These are phyloP conservation scores for Orbilia blumenaviensis DNA, from an alignment of 2,329 filamentous ascomycete species.

Conservation along the genomic window DNA sequence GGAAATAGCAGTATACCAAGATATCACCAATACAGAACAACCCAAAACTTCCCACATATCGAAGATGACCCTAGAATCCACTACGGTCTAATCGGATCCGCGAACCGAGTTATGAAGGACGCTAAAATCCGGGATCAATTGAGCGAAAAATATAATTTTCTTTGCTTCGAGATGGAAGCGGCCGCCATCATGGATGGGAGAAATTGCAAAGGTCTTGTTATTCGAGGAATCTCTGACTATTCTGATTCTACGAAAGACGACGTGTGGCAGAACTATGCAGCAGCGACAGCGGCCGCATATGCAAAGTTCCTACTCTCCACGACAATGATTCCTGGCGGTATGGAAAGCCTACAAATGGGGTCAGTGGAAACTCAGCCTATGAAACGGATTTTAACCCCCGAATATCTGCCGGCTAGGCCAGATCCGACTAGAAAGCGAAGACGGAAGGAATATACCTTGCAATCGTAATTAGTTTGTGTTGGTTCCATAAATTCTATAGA, in stretches of 20 bases:
- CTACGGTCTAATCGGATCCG: conserved; percentile 10
- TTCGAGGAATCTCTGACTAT: conserved; percentile 23
- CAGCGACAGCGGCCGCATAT: conserved; percentile 1
- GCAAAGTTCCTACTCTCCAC: conserved; percentile 4
- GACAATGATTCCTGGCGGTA: neutral
- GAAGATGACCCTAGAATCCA: conserved; percentile 1
- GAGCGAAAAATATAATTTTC: neutral
- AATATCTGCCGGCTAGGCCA: no score
- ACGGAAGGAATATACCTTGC: no score
- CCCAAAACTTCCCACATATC: neutral
- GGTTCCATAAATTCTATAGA: no score
- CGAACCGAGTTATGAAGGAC: conserved; percentile 12
- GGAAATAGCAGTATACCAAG: neutral
- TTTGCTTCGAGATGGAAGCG: conserved; percentile 27
- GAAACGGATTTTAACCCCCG: no score
- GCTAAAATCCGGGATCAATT: neutral
- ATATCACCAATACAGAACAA: no score
- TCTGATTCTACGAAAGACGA: neutral
- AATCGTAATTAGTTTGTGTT: no score
- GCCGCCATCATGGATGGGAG: neutral
- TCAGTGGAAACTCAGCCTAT: no score
- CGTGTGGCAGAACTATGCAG: conserved; percentile 11
- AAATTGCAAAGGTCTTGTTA: conserved; percentile 12
- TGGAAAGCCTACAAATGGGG: neutral
- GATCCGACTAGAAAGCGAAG: no score